Evolutionary conservation across 768 basidiomycete species (phyloP).

Genomic region (Boletus subcaerulescens): DNA sequence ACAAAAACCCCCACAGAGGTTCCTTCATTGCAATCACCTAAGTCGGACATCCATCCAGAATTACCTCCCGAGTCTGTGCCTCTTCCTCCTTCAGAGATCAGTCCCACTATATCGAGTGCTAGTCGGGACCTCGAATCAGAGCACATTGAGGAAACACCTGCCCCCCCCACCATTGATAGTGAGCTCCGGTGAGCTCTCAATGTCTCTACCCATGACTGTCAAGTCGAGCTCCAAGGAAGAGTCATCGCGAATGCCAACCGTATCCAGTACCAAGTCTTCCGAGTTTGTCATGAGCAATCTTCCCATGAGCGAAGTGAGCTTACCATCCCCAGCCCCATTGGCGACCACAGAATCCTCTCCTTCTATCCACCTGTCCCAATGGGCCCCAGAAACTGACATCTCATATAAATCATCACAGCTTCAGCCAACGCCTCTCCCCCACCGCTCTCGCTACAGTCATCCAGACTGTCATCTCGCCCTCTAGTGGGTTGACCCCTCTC

Average conservation of each 20-base stretch:
- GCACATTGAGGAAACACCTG: constrained; percentile 7
- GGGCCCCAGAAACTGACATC: constrained; percentile 61
- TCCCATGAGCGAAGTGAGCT: constrained; percentile 26
- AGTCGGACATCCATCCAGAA: constrained; percentile 17
- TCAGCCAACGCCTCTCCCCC: constrained; percentile 59
- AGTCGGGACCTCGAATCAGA: constrained; percentile 24
- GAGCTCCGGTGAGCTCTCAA: constrained; percentile 21
- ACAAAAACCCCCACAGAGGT: constrained; percentile 26
- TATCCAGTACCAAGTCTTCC: constrained; percentile 44
- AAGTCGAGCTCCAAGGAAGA: constrained; percentile 32
- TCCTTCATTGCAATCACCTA: constrained; percentile 25
- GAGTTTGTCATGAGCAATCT: constrained; percentile 26
- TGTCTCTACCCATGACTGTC: constrained; percentile 29
- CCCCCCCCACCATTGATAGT: constrained; percentile 17
- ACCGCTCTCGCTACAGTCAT: constrained; percentile 19
- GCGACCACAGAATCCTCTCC: constrained; percentile 36
- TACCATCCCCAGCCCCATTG: constrained; percentile 35
- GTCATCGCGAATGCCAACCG: constrained; percentile 33
- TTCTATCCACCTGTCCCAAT: constrained; percentile 43
- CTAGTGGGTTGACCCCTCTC: constrained; percentile 30
- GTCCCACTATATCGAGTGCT: constrained; percentile 25
- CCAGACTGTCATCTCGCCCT: constrained; percentile 27
- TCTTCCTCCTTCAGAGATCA: constrained; percentile 37
- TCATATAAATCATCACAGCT: constrained; percentile 81
- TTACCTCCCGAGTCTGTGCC: constrained; percentile 32